Evolutionary conservation across 2,329 filamentous ascomycete species (phyloP).

Genomic region (Ophiostoma australiae): DNA sequence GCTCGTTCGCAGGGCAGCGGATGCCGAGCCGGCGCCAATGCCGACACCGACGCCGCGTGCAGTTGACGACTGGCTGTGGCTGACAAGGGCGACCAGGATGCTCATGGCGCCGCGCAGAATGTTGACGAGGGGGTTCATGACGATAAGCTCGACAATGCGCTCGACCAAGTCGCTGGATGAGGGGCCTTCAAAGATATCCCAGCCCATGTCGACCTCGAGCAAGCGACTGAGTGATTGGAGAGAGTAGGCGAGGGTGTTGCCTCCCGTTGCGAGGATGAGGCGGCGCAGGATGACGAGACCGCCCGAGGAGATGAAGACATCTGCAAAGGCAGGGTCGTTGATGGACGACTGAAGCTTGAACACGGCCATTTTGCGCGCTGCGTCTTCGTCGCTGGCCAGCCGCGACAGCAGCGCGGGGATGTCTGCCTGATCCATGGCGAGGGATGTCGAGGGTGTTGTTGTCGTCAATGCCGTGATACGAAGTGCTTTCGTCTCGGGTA

Average conservation of each 20-base stretch:
- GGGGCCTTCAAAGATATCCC: constrained; percentile 73
- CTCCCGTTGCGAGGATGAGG: constrained; percentile 76
- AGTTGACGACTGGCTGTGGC: constrained; percentile 66
- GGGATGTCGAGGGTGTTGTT: background rate
- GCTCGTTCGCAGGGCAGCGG: constrained; percentile 31
- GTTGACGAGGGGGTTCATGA: constrained; percentile 93
- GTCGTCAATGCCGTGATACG: too few relatives aligned
- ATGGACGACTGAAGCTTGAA: constrained; percentile 97
- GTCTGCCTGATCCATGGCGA: constrained; percentile 60
- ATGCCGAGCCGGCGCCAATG: constrained; percentile 18
- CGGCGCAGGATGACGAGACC: constrained; percentile 76
- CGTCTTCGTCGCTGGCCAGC: constrained; percentile 71
- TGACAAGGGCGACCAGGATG: constrained; percentile 87
- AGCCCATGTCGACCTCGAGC: constrained; percentile 95
- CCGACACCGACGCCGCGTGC: constrained; percentile 31
- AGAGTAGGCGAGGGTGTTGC: constrained; percentile 94
- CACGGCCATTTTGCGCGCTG: constrained; percentile 93
- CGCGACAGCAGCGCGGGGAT: constrained; percentile 61
- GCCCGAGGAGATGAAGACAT: constrained; percentile 88
- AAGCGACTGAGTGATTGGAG: constrained; percentile 82
- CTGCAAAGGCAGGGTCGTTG: constrained; percentile 92
- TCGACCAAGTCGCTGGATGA: constrained; percentile 63
- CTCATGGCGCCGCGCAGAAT: constrained; percentile 96
- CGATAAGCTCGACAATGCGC: constrained; percentile 83
- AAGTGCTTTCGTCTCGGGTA: background rate